Conservation (phyloP, 805 yeast genomes). For the Candida sphagnicola region DNA sequence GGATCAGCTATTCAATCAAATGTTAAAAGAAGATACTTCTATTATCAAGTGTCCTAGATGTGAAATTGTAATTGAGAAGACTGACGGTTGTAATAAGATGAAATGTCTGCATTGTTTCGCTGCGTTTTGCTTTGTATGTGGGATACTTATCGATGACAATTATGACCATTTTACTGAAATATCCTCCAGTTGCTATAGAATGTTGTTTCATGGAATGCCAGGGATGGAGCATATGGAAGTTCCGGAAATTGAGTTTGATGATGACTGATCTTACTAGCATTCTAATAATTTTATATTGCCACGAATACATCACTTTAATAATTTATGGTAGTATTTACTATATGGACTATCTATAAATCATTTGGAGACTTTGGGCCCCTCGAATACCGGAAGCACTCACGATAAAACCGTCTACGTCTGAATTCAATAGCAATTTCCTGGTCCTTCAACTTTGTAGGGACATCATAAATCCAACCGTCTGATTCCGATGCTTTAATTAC, state of each 20-base stretch:
- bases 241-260: neutral
- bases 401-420: slow-evolving; percentile 53
- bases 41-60: slow-evolving; percentile 55
- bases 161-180: slow-evolving; percentile 50
- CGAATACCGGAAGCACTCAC: slow-evolving; percentile 48
- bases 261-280: too few species aligned
- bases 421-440: slow-evolving; percentile 41
- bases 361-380: slow-evolving; percentile 13
- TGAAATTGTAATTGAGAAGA: slow-evolving; percentile 43
- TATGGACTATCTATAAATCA: too few species aligned
- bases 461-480: slow-evolving; percentile 53
- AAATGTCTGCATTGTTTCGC: slow-evolving; percentile 47
- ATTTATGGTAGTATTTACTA: too few species aligned
- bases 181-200: slow-evolving; percentile 42
- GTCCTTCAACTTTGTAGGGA: slow-evolving; percentile 13
- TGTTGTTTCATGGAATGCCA: slow-evolving; percentile 49
- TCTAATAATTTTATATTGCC: too few species aligned
- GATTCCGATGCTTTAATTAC: slow-evolving; percentile 23
- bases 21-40: slow-evolving; percentile 38
- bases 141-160: slow-evolving; percentile 19
- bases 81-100: slow-evolving; percentile 67
- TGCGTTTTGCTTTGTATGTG: slow-evolving; percentile 55
- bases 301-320: too few species aligned
- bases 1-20: slow-evolving; percentile 43
- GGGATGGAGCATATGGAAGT: slow-evolving; percentile 12